Percentiles rank a stretch among this genome's conserved stretches.
Conservation (phyloP, 768 basidiomycete genomes). For the Pleurotus giganteus region DNA sequence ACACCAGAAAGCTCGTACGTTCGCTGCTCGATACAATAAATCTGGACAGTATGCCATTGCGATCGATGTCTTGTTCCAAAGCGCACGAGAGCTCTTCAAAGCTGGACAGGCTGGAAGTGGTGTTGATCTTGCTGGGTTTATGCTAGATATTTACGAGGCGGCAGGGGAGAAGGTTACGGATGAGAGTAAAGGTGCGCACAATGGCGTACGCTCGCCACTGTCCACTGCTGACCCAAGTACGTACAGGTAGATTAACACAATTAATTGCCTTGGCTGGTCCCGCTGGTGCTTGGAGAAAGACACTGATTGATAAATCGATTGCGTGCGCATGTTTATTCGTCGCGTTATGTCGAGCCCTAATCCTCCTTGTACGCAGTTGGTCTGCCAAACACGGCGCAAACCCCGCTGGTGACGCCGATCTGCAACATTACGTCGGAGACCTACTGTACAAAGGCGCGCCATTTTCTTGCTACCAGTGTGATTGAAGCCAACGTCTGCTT, state of each 20-base stretch:
- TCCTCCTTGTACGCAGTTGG: slow-evolving; percentile 58
- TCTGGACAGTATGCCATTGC: slow-evolving; percentile 81
- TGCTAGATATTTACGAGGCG: slow-evolving; percentile 82
- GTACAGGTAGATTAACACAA: slow-evolving; percentile 81
- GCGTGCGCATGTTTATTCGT: slow-evolving; percentile 52
- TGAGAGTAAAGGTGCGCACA: slow-evolving; percentile 73
- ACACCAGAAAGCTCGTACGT: slow-evolving; percentile 95
- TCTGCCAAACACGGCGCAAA: slow-evolving; percentile 72
- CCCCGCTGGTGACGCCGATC: slow-evolving; percentile 83
- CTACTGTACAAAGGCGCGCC: slow-evolving; percentile 75
- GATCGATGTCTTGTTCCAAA: slow-evolving; percentile 91
- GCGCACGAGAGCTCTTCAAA: slow-evolving; percentile 85
- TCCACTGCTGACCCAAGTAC: slow-evolving; percentile 14
- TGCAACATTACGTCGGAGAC: slow-evolving; percentile 91
- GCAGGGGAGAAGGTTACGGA: slow-evolving; percentile 72
- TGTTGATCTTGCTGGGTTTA: slow-evolving; percentile 74
- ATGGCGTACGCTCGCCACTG: not conserved
- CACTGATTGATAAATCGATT: slow-evolving; percentile 79
- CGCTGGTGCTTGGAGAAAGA: slow-evolving; percentile 86
- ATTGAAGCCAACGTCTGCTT: not conserved
- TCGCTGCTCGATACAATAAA: slow-evolving; percentile 85
- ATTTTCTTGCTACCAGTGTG: not conserved
- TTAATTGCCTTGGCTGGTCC: slow-evolving; percentile 84
- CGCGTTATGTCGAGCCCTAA: slow-evolving; percentile 14
- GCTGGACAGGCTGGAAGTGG: slow-evolving; percentile 87